Conservation (phyloP, 208 protist species). For the Crithidia thermophila region DNA sequence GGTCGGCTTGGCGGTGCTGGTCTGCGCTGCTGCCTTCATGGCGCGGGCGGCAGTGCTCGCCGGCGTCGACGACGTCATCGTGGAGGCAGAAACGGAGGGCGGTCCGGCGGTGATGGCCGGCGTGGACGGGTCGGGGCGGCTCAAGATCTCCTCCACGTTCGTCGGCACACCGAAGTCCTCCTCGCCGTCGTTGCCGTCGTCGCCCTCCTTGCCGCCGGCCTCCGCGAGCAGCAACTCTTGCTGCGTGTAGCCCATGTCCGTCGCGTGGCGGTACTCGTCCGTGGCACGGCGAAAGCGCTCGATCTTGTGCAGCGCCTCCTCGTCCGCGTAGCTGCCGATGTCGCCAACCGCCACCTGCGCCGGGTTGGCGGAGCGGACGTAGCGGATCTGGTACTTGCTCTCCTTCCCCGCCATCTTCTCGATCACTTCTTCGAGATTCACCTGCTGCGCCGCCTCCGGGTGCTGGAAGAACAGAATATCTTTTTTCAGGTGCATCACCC, state of each 20-base stretch:
- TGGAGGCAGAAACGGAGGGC: neutral
- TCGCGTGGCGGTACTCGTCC: slow-evolving; percentile 82
- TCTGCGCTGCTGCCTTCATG: slow-evolving; percentile 23
- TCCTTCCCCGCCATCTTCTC: slow-evolving; percentile 52
- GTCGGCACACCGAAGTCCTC: slow-evolving; percentile 10
- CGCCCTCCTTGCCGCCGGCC: slow-evolving; percentile 16
- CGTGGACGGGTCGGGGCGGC: slow-evolving; percentile 27
- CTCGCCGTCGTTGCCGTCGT: neutral
- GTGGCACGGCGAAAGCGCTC: slow-evolving; percentile 67
- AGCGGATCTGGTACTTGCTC: slow-evolving; percentile 73
- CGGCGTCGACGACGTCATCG: neutral
- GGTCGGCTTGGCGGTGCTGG: neutral
- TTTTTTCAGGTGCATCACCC: slow-evolving; percentile 81
- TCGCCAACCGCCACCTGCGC: slow-evolving; percentile 44
- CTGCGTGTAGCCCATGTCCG: slow-evolving; percentile 79
- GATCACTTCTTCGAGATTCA: slow-evolving; percentile 62
- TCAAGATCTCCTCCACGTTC: slow-evolving; percentile 57
- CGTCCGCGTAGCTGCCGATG: slow-evolving; percentile 80
- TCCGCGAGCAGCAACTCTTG: slow-evolving; percentile 68
- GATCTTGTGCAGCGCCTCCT: slow-evolving; percentile 61
- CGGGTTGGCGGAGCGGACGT: slow-evolving; percentile 34
- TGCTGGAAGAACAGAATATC: slow-evolving; percentile 84
- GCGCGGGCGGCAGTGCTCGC: slow-evolving; percentile 24
- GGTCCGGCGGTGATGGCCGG: slow-evolving; percentile 9
- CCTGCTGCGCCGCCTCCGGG: slow-evolving; percentile 49